Base-by-base conservation (phyloP, 805 yeast genomes). In the Wickerhamiella sergipiensis region DNA sequence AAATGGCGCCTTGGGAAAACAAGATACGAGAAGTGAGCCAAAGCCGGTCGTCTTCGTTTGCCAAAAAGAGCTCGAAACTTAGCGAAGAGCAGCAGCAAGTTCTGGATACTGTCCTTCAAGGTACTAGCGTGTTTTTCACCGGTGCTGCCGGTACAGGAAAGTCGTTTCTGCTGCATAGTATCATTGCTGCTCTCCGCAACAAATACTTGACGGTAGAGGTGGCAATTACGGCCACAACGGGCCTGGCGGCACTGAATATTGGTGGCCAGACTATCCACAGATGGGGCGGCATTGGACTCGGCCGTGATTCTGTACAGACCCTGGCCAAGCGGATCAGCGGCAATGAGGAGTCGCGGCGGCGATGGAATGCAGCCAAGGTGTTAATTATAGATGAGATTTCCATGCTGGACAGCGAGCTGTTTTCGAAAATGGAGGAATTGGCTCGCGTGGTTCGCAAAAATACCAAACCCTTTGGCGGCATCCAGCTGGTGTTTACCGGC, bases 71-170 rank as follows among this genome's bases (percentile, higher is more conserved):
- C 19, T 36, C 40, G 40, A 13, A 36, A 47, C 54, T 57, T 12
- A 54, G 55, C 22, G 52, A 50, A 23, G 82, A 79, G 60, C 85
- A 80, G 60, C 60, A 64, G 46, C 52, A 57, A 17, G 78, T 92
- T 18, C 70, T 85, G 6, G 75, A 78, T 9, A 65, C 82, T 43
- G 90, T 79, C 0, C 61, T 75, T 45, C 64, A 90, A 0, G 62
- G 64, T 18, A 68, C 71, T 13, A 85, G 81, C 52, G 68, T 92
- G 12, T 92, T 92, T 62, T 92, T 84, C 64, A 90, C 98, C 0
- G 99, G 98, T 51, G 86, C 97, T 29, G 98, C 98, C 0, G 98
- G 98, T 60, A 92, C 98, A 0, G 98, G 98, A 62, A 92, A 92
- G 64, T 90, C 98, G 2, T 80, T 87, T 7, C 69, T 92, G 19